Evolutionary conservation across 257 asterid species (phyloP), one percentile per base, ranked within the genome.

Genomic region (Jaltomata sinuosa): DNA sequence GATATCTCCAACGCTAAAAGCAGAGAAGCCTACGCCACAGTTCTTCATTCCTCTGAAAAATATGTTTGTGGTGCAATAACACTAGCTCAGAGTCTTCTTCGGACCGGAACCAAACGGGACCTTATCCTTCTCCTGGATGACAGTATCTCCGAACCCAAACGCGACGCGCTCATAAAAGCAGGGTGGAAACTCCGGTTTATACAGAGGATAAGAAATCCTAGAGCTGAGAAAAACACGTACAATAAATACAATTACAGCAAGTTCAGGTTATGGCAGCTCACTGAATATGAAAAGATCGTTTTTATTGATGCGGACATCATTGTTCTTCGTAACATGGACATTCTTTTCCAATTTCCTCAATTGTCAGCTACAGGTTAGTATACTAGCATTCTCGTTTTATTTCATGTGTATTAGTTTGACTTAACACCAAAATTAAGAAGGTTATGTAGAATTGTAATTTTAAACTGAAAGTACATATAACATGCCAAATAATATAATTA

Each of bases 221-320:
- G 74, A 32, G 99, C 99, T 29, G 92, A 91, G 53, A 94, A 88
- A 34, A 3, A 87, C 83, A 79, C 94, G 12, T 95, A 95, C 88
- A 95, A 95, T 31, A 97, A 94, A 27, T 95, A 95, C 89, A 95
- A 95, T 79, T 95, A 95, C 88, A 95, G 96, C 91, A 95, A 95
- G 84, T 91, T 95, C 87, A 85, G 98, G 27, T 82, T 95, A 11
- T 95, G 98, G 98, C 98, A 94, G 87, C 95, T 95, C 79, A 91
- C 93, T 2, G 93, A 92, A 8, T 94, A 94, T 83, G 93, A 92
- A 57, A 93, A 93, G n/a, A 57, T 95, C 84, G 89, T 95, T 50
- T 95, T 95, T 92, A 90, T 95, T 69, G 98, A 95, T 76, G 85
- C 99, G 0, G 99, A 95, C 91, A 85, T 95, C 83, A 71, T 92